Evolutionary conservation across 495 filamentous ascomycete species (phyloP).

Genomic region (Hypoxylon fragiforme): DNA sequence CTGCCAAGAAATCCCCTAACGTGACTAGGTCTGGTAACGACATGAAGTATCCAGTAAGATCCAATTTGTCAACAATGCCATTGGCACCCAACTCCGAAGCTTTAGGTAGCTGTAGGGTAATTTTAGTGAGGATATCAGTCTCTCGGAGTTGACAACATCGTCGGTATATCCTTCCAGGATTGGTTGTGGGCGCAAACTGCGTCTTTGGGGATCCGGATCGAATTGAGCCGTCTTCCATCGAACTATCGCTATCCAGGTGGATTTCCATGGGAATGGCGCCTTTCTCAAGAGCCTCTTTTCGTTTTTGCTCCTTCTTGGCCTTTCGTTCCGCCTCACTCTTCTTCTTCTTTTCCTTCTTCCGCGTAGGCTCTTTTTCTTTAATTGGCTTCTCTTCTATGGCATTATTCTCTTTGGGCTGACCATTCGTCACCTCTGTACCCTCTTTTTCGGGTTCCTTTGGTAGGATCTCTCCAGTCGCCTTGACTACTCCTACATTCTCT

Average conservation of each 20-base stretch:
- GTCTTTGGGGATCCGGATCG: conserved; percentile 49
- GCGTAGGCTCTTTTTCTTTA: conserved; percentile 55
- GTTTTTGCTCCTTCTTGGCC: conserved; percentile 81
- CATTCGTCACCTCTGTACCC: conserved; percentile 25
- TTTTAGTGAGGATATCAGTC: conserved; percentile 82
- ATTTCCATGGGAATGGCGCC: conserved; percentile 80
- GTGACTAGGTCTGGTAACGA: conserved; percentile 80
- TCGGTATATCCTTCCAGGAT: conserved; percentile 89
- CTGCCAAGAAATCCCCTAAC: conserved; percentile 88
- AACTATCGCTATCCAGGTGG: conserved; percentile 59
- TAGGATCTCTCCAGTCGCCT: conserved; percentile 47
- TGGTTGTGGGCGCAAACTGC: conserved; percentile 78
- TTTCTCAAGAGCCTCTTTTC: conserved; percentile 77
- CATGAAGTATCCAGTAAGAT: conserved; percentile 83
- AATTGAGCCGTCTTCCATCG: conserved; percentile 37
- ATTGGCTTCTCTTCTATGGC: conserved; percentile 32
- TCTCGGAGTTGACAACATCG: conserved; percentile 93
- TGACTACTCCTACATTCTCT: conserved; percentile 41
- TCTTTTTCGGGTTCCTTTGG: conserved; percentile 40
- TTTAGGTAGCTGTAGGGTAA: conserved; percentile 82
- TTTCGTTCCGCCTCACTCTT: conserved; percentile 84
- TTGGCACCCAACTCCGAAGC: conserved; percentile 61
- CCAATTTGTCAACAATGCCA: conserved; percentile 76
- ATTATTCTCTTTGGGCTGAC: conserved; percentile 36
- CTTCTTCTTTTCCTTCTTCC: conserved; percentile 91